Evolutionary conservation across 2,329 filamentous ascomycete species (phyloP).

Genomic region (Bipolaris oryzae): DNA sequence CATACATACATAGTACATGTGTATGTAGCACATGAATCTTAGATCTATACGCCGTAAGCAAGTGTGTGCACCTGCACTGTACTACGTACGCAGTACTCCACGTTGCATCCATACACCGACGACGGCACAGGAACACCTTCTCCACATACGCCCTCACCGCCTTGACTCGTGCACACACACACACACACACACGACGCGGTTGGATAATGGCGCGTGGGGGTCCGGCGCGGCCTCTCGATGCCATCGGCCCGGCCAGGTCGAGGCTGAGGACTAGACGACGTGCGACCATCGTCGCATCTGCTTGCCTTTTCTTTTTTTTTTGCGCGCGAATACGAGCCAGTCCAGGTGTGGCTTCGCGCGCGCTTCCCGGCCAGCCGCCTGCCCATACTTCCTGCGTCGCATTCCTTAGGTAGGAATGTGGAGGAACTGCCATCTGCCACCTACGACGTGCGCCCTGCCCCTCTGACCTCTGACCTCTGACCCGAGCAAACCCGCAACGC

Average conservation of each 20-base stretch:
- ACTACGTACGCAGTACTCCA: no score
- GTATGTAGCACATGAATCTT: no score
- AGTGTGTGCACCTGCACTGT: no score
- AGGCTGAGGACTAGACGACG: slow-evolving; percentile 11
- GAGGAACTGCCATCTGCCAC: neutral
- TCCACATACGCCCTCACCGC: slow-evolving; percentile 8
- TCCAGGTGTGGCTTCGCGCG: neutral
- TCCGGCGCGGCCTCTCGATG: slow-evolving; percentile 20
- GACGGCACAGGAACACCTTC: neutral
- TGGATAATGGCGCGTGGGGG: slow-evolving; percentile 49
- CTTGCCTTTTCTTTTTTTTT: neutral
- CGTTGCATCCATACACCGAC: no score
- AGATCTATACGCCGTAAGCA: no score
- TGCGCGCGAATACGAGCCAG: neutral
- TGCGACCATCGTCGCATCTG: no score
- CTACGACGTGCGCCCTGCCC: neutral
- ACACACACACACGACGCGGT: no score
- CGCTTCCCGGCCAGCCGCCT: neutral
- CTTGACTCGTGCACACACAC: slow-evolving; percentile 9
- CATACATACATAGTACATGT: no score
- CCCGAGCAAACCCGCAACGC: neutral
- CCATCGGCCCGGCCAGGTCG: slow-evolving; percentile 22
- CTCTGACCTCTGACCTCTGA: no score
- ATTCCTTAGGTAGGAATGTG: neutral
- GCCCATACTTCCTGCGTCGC: neutral